phyloP scores from a whole-genome alignment of 371 early-diverging fungal genomes.

The Rhizomucor pusillus region DNA sequence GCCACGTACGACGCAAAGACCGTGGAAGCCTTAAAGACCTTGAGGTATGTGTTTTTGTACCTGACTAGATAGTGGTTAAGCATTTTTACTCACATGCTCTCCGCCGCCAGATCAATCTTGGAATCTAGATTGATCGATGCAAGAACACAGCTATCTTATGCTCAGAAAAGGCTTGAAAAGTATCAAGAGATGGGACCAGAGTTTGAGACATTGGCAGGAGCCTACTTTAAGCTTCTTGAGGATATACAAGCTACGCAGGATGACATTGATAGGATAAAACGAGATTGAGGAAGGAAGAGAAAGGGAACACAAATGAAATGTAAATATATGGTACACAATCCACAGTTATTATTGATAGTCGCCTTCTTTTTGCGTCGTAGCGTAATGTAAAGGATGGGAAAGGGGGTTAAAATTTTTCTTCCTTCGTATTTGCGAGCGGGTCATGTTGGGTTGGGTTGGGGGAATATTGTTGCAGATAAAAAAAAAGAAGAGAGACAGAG shows the following conservation, averaged over 20 bases:
- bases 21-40: slow-evolving; percentile 5
- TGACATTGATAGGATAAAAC: slow-evolving; percentile 10
- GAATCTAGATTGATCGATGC: slow-evolving; percentile 9
- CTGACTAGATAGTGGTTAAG: too few species aligned
- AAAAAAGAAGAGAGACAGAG: neutral
- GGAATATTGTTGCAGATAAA: too few species aligned
- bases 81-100: neutral
- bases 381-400: too few species aligned
- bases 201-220: slow-evolving; percentile 13
- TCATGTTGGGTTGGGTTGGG: too few species aligned
- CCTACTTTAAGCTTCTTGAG: slow-evolving; percentile 11
- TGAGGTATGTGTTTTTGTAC: too few species aligned
- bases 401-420: too few species aligned
- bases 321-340: neutral
- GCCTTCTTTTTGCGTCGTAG: too few species aligned
- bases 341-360: neutral
- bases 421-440: too few species aligned
- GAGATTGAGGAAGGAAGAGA: neutral
- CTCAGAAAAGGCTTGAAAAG: slow-evolving; percentile 6
- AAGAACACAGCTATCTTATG: slow-evolving; percentile 7
- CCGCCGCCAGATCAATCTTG: slow-evolving; percentile 5
- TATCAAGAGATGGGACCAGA: slow-evolving; percentile 16
- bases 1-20: slow-evolving; percentile 9
- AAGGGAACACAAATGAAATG: too few species aligned
- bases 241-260: slow-evolving; percentile 17